phyloP scores from a whole-genome alignment of 768 basidiomycete species.

The Mrakia blollopis region DNA sequence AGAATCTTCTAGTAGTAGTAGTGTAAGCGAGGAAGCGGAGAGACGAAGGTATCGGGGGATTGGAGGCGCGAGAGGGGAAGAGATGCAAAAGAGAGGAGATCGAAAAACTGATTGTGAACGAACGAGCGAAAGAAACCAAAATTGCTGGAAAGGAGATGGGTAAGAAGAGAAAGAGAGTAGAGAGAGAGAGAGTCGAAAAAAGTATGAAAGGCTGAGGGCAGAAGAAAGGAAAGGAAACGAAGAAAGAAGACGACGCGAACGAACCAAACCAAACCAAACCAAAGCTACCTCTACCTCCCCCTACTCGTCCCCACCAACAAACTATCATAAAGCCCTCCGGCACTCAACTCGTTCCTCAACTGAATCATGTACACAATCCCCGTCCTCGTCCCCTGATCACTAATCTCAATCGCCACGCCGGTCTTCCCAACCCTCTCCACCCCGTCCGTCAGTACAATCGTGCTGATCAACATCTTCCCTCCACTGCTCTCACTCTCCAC shows the following conservation, averaged over 20 bases:
- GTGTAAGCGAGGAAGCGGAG: too few species aligned
- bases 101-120: too few species aligned
- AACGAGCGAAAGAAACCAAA: neutral
- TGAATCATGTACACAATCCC: constrained; percentile 98
- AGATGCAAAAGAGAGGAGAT: neutral
- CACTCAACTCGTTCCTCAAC: constrained; percentile 78
- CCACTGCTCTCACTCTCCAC: constrained; percentile 67
- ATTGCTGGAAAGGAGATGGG: too few species aligned
- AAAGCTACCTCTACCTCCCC: constrained; percentile 29
- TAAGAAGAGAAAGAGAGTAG: neutral
- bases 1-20: too few species aligned
- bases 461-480: constrained; percentile 72
- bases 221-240: neutral
- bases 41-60: too few species aligned
- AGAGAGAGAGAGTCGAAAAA: neutral
- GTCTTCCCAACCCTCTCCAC: constrained; percentile 99
- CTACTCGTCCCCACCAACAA: constrained; percentile 84
- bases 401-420: constrained; percentile 91
- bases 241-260: neutral
- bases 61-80: neutral
- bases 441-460: constrained; percentile 90
- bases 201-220: neutral
- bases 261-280: neutral
- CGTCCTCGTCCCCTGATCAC: constrained; percentile 82
- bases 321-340: constrained; percentile 76